phyloP scores from a whole-genome alignment of 164 flowering plant genomes.

The Aristolochia californica region DNA sequence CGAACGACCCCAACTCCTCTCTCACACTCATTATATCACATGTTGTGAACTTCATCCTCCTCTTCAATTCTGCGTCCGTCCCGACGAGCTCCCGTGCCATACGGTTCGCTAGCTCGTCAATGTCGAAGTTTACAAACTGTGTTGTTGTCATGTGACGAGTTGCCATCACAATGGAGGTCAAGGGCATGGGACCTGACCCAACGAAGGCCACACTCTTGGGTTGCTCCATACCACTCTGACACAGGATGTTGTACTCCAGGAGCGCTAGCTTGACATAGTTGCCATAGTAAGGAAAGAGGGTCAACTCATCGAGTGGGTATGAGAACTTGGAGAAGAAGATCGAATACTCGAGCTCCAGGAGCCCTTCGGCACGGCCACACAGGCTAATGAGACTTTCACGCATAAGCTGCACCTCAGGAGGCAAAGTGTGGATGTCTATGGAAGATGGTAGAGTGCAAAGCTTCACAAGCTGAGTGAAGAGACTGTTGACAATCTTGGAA shows the following conservation, averaged over 20 bases:
- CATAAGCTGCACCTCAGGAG: conserved; percentile 22
- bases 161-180: conserved; percentile 46
- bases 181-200: conserved; percentile 64
- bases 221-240: conserved; percentile 14
- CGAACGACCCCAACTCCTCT: conserved; percentile 31
- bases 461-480: conserved; percentile 36
- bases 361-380: conserved; percentile 40
- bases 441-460: conserved; percentile 32
- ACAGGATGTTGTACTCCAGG: conserved; percentile 27
- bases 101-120: conserved; percentile 21
- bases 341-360: conserved; percentile 37
- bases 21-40: conserved; percentile 31
- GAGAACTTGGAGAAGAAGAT: conserved; percentile 19
- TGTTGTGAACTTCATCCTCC: conserved; percentile 44
- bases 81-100: conserved; percentile 19
- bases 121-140: conserved; percentile 33
- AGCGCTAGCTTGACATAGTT: conserved; percentile 41
- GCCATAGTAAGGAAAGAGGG: conserved; percentile 40
- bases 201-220: conserved; percentile 52
- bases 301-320: conserved; percentile 29
- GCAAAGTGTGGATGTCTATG: conserved; percentile 20
- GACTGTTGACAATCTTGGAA: conserved; percentile 32
- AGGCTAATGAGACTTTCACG: conserved; percentile 30
- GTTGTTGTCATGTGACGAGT: conserved; percentile 34
- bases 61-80: conserved; percentile 28